Evolutionary conservation across 169 alveolate genomes (phyloP).

Genomic region (Plasmodium blacklocki): DNA sequence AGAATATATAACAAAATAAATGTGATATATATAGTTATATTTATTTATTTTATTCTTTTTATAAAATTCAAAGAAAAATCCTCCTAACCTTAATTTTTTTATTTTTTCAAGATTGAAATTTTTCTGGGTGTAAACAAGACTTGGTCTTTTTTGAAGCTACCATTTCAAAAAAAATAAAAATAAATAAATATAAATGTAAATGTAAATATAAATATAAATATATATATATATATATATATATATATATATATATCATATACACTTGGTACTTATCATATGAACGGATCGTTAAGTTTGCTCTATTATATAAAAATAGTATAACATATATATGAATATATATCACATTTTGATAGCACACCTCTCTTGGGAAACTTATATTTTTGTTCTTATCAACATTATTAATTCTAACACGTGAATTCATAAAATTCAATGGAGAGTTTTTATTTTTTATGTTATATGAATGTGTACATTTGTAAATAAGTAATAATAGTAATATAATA

Average conservation of each 20-base stretch:
- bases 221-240: background rate
- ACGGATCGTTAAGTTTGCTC: background rate
- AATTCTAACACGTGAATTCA: conserved; percentile 18
- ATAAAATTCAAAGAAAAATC: background rate
- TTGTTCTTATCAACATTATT: conserved; percentile 6
- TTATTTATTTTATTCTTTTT: background rate
- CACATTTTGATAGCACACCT: background rate
- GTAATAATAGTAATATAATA: conserved; percentile 23
- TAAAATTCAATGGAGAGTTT: conserved; percentile 27
- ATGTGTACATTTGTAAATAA: conserved; percentile 31
- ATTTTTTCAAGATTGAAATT: conserved; percentile 58
- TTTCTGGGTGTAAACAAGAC: conserved; percentile 5
- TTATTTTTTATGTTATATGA: conserved; percentile 28
- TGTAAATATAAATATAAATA: background rate
- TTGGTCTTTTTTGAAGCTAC: conserved; percentile 37
- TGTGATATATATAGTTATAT: background rate
- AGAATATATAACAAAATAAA: background rate
- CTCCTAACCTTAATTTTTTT: conserved; percentile 51
- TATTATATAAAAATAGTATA: background rate
- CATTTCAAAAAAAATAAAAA: conserved; percentile 13
- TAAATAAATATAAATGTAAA: background rate
- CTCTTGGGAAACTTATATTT: background rate
- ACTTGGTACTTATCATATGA: background rate
- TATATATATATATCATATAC: background rate
- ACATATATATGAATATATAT: no score